phyloP scores from a whole-genome alignment of 176 grass and related monocot species.

The Alopecurus myosuroides region DNA sequence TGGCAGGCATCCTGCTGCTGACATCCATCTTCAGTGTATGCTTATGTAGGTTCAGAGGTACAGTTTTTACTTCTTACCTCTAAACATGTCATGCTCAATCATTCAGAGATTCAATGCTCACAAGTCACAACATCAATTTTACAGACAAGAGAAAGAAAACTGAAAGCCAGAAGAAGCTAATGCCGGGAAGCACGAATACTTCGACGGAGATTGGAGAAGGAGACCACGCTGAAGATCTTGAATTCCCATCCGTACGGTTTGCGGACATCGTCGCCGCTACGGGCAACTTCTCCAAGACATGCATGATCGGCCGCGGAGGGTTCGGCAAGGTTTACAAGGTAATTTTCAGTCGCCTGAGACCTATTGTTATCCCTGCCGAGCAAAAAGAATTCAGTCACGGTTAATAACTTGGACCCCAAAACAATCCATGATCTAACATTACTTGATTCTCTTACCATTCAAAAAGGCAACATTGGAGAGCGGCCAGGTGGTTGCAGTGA shows the following conservation, averaged over 20 bases:
- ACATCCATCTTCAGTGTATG: slow-evolving; percentile 23
- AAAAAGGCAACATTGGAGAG: slow-evolving; percentile 22
- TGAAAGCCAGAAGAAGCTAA: slow-evolving; percentile 16
- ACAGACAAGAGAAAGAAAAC: neutral
- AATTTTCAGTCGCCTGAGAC: no score
- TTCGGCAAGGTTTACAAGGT: slow-evolving; percentile 72
- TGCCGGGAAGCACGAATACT: neutral
- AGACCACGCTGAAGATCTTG: slow-evolving; percentile 8
- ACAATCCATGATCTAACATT: neutral
- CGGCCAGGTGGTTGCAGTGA: slow-evolving; percentile 42
- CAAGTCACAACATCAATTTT: neutral
- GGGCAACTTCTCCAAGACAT: slow-evolving; percentile 33
- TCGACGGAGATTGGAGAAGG: slow-evolving; percentile 8
- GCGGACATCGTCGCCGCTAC: slow-evolving; percentile 32
- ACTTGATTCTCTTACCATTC: neutral
- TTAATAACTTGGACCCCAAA: neutral
- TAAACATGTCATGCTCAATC: neutral
- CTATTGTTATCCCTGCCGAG: neutral
- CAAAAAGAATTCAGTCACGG: neutral
- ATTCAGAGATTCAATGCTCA: neutral
- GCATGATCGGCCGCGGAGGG: slow-evolving; percentile 44
- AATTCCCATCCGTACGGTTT: slow-evolving; percentile 39
- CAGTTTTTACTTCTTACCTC: neutral
- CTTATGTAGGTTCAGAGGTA: slow-evolving; percentile 25
- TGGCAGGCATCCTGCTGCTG: neutral